phyloP scores from a whole-genome alignment of 805 yeast species.

The Blastobotrys peoriensis region DNA sequence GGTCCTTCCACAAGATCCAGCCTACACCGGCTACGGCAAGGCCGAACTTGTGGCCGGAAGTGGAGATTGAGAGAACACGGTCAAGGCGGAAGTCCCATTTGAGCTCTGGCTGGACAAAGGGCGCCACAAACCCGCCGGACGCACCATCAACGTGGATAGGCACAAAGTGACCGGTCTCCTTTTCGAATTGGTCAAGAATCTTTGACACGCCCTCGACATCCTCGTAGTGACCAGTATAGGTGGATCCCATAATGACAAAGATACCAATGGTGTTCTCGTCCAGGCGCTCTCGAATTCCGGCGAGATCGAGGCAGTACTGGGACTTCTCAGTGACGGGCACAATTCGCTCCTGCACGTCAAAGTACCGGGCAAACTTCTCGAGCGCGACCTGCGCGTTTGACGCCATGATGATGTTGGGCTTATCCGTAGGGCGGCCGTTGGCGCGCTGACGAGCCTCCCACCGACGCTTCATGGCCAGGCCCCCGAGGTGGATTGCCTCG shows the following conservation, averaged over 20 bases:
- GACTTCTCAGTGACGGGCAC: slow-evolving; percentile 57
- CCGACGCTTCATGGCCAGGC: slow-evolving; percentile 81
- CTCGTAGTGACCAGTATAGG: slow-evolving; percentile 91
- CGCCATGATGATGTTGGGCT: slow-evolving; percentile 88
- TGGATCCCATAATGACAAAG: slow-evolving; percentile 82
- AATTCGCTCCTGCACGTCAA: slow-evolving; percentile 81
- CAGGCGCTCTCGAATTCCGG: slow-evolving; percentile 52
- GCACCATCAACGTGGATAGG: slow-evolving; percentile 95
- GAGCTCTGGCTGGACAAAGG: slow-evolving; percentile 68
- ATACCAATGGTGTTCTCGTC: slow-evolving; percentile 94
- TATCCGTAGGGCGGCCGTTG: slow-evolving; percentile 50
- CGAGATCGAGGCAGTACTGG: slow-evolving; percentile 59
- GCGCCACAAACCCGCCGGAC: slow-evolving; percentile 84
- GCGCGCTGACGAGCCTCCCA: slow-evolving; percentile 70
- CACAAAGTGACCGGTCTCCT: slow-evolving; percentile 57
- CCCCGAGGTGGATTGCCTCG: slow-evolving; percentile 92
- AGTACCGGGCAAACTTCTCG: slow-evolving; percentile 90
- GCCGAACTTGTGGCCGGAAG: slow-evolving; percentile 93
- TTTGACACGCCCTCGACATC: slow-evolving; percentile 55
- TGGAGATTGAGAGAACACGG: slow-evolving; percentile 77
- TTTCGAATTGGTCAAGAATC: slow-evolving; percentile 65
- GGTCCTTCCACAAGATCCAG: slow-evolving; percentile 81
- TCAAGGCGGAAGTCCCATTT: slow-evolving; percentile 79
- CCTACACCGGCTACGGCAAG: slow-evolving; percentile 87
- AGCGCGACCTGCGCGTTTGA: slow-evolving; percentile 90